Conservation (phyloP, 257 asterid species). For the Nicotiana benthamiana region DNA sequence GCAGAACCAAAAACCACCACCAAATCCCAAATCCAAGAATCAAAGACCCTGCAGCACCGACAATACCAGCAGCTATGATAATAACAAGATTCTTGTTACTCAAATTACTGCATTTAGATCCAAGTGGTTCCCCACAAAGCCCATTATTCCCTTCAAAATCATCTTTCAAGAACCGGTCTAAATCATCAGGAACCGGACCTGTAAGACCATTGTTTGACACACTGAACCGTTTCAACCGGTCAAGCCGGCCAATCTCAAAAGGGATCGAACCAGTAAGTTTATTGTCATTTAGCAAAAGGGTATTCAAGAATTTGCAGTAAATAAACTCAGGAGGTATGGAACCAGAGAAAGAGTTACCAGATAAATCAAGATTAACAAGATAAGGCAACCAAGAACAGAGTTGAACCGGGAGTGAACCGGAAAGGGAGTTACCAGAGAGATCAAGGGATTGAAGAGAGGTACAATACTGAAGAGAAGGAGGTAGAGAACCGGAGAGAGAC, state of each 20-base stretch:
- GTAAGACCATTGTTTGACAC: constrained; percentile 41
- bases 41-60: constrained; percentile 41
- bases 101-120: constrained; percentile 37
- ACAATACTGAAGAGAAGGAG: constrained; percentile 43
- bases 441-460: constrained; percentile 19
- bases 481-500: constrained; percentile 38
- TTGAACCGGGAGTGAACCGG: constrained; percentile 20
- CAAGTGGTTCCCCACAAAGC: constrained; percentile 38
- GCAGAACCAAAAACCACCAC: constrained; percentile 41
- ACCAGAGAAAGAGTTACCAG: constrained; percentile 10
- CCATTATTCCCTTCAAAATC: constrained; percentile 36
- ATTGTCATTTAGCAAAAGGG: constrained; percentile 3
- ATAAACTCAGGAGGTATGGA: constrained; percentile 6
- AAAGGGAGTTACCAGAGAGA: constrained; percentile 15
- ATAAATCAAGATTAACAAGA: constrained; percentile 17
- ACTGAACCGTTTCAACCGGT: constrained; percentile 35
- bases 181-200: constrained; percentile 40
- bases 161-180: constrained; percentile 11
- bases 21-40: constrained; percentile 49
- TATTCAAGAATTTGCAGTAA: constrained; percentile 15
- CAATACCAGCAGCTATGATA: constrained; percentile 47
- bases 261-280: constrained; percentile 40
- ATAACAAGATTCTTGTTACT: constrained; percentile 31
- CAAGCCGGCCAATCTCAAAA: constrained; percentile 25
- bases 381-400: constrained; percentile 25